Evolutionary conservation across 371 early-diverging fungal species (phyloP).

Genomic region (Mucor piriformis): DNA sequence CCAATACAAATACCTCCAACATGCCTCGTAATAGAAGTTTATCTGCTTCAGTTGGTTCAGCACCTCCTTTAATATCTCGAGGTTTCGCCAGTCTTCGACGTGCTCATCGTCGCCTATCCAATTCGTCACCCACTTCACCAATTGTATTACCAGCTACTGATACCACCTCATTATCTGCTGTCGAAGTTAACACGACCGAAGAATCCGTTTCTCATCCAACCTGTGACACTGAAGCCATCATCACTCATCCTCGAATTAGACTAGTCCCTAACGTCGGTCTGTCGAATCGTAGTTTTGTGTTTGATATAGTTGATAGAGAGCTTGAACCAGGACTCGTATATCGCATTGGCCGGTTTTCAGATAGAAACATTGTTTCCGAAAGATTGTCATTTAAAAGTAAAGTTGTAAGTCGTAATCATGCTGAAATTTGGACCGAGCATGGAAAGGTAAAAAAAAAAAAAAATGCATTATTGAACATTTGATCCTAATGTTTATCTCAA

Average conservation of each 20-base stretch:
- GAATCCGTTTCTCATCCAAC: background rate
- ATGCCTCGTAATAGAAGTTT: conserved; percentile 43
- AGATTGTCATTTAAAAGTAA: conserved; percentile 90
- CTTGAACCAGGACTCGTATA: conserved; percentile 68
- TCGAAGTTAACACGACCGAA: background rate
- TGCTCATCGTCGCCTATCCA: conserved; percentile 31
- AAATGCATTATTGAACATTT: background rate
- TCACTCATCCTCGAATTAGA: conserved; percentile 59
- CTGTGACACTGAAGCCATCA: background rate
- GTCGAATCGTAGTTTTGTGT: conserved; percentile 71
- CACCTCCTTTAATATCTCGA: conserved; percentile 37
- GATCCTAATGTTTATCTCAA: background rate
- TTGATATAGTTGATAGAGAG: conserved; percentile 81
- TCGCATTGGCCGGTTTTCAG: conserved; percentile 83
- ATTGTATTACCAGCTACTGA: background rate
- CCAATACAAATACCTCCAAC: conserved; percentile 1
- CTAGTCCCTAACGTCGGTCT: conserved; percentile 78
- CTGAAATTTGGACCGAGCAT: conserved; percentile 83
- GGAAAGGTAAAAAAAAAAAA: conserved; percentile 64
- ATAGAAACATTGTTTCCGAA: conserved; percentile 63
- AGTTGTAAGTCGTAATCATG: conserved; percentile 92
- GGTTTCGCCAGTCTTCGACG: conserved; percentile 42
- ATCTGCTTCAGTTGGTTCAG: conserved; percentile 15
- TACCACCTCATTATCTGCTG: background rate
- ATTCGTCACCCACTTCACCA: conserved; percentile 21